These are phyloP conservation scores for Colletotrichum paranaense DNA, from an alignment of 2,329 filamentous ascomycete genomes.

Conservation along the genomic window DNA sequence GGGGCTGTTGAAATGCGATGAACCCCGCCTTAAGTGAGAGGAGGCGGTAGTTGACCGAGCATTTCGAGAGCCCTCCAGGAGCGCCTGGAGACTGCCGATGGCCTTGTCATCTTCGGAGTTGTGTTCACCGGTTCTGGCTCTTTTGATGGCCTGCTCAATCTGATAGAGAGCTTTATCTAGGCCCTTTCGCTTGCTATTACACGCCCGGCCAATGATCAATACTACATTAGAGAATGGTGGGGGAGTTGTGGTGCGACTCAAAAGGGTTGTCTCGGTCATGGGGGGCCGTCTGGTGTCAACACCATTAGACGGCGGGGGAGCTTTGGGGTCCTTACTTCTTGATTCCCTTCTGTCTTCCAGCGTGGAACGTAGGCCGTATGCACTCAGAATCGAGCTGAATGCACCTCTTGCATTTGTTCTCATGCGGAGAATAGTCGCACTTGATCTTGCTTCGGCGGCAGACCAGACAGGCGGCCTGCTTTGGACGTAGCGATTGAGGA, in stretches of 20 bases:
- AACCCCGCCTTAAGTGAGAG: slow-evolving; percentile 35
- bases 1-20: slow-evolving; percentile 36
- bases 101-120: slow-evolving; percentile 58
- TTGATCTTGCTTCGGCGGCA: slow-evolving; percentile 77
- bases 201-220: neutral
- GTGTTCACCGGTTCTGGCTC: slow-evolving; percentile 60
- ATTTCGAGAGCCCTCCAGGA: slow-evolving; percentile 47
- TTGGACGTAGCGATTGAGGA: slow-evolving; percentile 37
- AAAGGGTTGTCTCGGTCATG: neutral
- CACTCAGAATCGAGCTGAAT: slow-evolving; percentile 69
- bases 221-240: neutral
- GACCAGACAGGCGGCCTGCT: slow-evolving; percentile 68
- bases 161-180: slow-evolving; percentile 80
- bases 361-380: slow-evolving; percentile 77
- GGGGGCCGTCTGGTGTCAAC: neutral
- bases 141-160: slow-evolving; percentile 75
- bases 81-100: slow-evolving; percentile 54
- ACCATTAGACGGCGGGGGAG: neutral
- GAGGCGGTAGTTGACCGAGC: slow-evolving; percentile 35
- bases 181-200: slow-evolving; percentile 76
- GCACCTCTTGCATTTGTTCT: slow-evolving; percentile 70
- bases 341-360: slow-evolving; percentile 79
- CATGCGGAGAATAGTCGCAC: slow-evolving; percentile 67
- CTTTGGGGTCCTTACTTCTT: slow-evolving; percentile 69
- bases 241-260: neutral